Base-by-base conservation (phyloP, 2,329 filamentous ascomycete genomes). In the Bipolaris oryzae region DNA sequence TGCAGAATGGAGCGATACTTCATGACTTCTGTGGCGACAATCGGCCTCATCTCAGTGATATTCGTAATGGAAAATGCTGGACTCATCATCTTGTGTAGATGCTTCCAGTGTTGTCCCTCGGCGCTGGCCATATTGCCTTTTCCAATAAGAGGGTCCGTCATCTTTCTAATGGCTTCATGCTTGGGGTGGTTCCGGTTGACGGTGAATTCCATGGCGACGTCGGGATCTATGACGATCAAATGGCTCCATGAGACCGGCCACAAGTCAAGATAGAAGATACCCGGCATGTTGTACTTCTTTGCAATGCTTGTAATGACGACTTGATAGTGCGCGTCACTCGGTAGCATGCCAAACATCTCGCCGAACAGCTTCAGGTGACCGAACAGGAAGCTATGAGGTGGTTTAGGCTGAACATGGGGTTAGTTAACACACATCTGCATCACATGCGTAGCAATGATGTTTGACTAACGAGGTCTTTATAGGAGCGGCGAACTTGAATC, bases 201-300 rank as follows among this genome's bases (percentile, higher is more conserved):
- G 1, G 75, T 77, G 46, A 80, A 62, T 23, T 81, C 67, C 3
- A 74, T 63, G 9, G 74, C 68, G 34, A 78, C 58, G n/a, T 77
- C 73, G 5, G 76, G 72, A 50, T 78, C 73, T 18, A 73, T 70
- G 2, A 79, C 70, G 9, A 78, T 64, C n/a, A 71, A 34, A 11
- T 69, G 62, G 15, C 54, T 50, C 5, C 63, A 66, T 2, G 68
- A 71, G 6, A 78, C 38, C 0, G 80, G 80, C 79, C 79, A 82
- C 2, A 78, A 53, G 57, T 82, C 79, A 4, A 81, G 49, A 57
- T 81, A 81, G 63, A 78, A 81, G 23, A 76, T 58, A 7, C 69
- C 63, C 1, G 70, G 70, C 13, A 75, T 55, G n/a, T 74, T 62
- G 56, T 75, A 74, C 42, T 74, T 67, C 34, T 74, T 69, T 33